Percentiles rank a stretch among this genome's conserved stretches.
phyloP scores from a whole-genome alignment of 768 basidiomycete species.

The Rhodotorula sphaerocarpa region DNA sequence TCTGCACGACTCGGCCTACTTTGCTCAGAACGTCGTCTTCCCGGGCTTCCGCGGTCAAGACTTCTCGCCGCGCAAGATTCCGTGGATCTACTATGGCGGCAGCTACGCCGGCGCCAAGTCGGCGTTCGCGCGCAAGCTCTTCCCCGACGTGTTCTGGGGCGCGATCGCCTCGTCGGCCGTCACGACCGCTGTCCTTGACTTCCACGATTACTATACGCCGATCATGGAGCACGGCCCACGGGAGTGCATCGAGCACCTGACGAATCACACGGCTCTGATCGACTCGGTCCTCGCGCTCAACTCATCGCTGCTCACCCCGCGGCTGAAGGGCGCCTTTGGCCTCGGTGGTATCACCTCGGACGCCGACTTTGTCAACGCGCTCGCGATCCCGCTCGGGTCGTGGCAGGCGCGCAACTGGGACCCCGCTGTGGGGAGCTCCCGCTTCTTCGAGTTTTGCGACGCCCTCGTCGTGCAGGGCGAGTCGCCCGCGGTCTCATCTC shows the following conservation, averaged over 20 bases:
- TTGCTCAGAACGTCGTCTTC: conserved; percentile 74
- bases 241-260: conserved; percentile 22
- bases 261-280: conserved; percentile 49
- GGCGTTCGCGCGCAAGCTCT: conserved; percentile 79
- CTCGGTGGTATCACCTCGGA: conserved; percentile 60
- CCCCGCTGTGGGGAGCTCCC: conserved; percentile 55
- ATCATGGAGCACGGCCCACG: conserved; percentile 12
- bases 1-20: conserved; percentile 81
- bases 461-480: conserved; percentile 5
- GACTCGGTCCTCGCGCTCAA: conserved; percentile 53
- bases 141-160: conserved; percentile 80
- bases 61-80: background rate
- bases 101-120: conserved; percentile 64
- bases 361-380: conserved; percentile 65
- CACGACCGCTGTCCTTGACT: conserved; percentile 69
- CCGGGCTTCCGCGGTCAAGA: conserved; percentile 54
- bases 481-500: conserved; percentile 14
- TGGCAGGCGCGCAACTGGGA: conserved; percentile 92
- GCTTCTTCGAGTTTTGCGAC: conserved; percentile 56
- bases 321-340: conserved; percentile 70
- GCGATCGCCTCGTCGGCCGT: conserved; percentile 86
- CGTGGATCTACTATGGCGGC: conserved; percentile 67
- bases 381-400: conserved; percentile 58
- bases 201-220: conserved; percentile 69
- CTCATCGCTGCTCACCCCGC: conserved; percentile 47